Conservation (phyloP, 768 basidiomycete genomes). For the Phanerochaete carnosa region DNA sequence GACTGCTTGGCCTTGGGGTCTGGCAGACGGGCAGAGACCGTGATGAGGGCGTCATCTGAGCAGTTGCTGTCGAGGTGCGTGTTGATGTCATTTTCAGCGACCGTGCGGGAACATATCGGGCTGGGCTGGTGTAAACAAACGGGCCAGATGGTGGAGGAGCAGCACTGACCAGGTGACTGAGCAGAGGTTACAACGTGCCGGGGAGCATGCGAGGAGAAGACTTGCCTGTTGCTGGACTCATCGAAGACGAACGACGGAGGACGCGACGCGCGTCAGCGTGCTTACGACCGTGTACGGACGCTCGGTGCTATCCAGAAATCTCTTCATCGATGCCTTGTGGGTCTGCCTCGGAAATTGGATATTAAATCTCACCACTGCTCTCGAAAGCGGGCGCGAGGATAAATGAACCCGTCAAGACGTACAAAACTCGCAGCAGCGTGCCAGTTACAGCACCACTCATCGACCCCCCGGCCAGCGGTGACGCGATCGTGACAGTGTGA, state of each 20-base stretch:
- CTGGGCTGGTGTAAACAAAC: slow-evolving; percentile 8
- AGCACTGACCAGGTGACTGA: slow-evolving; percentile 5
- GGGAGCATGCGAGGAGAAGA: neutral
- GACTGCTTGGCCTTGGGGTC: slow-evolving; percentile 10
- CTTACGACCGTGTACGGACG: neutral
- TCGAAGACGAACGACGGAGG: neutral
- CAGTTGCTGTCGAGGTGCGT: slow-evolving; percentile 25
- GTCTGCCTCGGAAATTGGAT: too few relatives aligned
- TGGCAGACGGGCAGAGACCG: neutral
- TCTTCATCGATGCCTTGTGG: too few relatives aligned
- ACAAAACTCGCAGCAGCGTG: neutral
- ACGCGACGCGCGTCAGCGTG: neutral
- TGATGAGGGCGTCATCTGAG: slow-evolving; percentile 2
- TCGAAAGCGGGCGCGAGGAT: too few relatives aligned
- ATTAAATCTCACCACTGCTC: too few relatives aligned
- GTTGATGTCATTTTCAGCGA: slow-evolving; percentile 24
- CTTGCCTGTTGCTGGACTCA: neutral
- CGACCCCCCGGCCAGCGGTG: neutral
- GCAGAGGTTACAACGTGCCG: neutral
- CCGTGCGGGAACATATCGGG: slow-evolving; percentile 22
- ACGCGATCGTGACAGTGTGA: neutral
- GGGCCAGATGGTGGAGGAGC: neutral
- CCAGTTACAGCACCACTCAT: too few relatives aligned
- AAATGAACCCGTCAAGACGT: neutral
- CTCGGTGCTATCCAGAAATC: neutral